Percentiles rank a stretch among this genome's conserved stretches.
Evolutionary conservation across 1,284 basidiomycete species (phyloP).

Genomic region (Dichomitus squalens): DNA sequence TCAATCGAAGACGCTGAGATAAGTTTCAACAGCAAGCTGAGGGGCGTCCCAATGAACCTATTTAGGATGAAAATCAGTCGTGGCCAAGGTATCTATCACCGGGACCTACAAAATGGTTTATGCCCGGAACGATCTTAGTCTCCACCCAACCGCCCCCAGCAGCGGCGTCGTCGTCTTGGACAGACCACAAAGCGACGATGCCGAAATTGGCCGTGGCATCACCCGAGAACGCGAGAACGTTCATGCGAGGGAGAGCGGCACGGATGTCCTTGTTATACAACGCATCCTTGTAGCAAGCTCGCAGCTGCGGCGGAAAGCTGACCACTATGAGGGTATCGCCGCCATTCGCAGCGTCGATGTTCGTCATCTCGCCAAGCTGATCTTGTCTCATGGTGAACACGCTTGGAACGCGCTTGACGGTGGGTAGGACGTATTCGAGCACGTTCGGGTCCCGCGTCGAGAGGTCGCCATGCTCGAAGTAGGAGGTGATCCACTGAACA

Average conservation of each 20-base stretch:
- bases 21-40: no score
- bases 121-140: conserved; percentile 25
- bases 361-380: conserved; percentile 5
- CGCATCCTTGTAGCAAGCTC: conserved; percentile 23
- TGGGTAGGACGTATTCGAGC: conserved; percentile 24
- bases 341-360: neutral
- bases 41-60: no score
- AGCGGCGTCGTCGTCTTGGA: conserved; percentile 28
- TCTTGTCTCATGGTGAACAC: conserved; percentile 23
- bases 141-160: conserved; percentile 28
- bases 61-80: no score
- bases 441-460: conserved; percentile 27
- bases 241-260: conserved; percentile 26
- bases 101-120: conserved; percentile 36
- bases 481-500: conserved; percentile 34
- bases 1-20: no score
- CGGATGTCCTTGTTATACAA: conserved; percentile 19
- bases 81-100: no score
- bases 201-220: conserved; percentile 20
- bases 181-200: conserved; percentile 27
- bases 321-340: conserved; percentile 19
- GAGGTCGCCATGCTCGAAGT: conserved; percentile 39
- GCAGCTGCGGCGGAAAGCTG: conserved; percentile 7
- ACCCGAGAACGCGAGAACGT: conserved; percentile 21
- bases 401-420: conserved; percentile 21